Evolutionary conservation across 1,284 basidiomycete species (phyloP).

Genomic region (Xanthoconium separans): DNA sequence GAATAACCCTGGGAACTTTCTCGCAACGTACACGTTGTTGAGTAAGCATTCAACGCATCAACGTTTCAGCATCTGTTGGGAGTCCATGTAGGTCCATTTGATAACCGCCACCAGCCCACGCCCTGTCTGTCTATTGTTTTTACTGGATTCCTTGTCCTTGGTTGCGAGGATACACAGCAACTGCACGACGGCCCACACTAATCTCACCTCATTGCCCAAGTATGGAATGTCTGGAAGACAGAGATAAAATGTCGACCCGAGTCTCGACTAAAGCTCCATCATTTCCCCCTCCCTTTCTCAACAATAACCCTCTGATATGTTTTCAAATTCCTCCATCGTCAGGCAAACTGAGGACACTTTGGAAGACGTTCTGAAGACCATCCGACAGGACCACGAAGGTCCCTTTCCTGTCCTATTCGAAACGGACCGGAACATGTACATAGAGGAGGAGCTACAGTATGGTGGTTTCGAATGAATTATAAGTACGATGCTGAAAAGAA

Average conservation of each 20-base stretch:
- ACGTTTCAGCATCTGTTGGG: conserved; percentile 6
- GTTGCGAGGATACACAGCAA: conserved; percentile 17
- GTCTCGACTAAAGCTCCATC: background rate
- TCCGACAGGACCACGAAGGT: background rate
- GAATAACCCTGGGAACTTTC: background rate
- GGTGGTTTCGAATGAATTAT: background rate
- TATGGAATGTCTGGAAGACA: background rate
- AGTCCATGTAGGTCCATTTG: conserved; percentile 20
- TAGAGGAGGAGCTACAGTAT: conserved; percentile 14
- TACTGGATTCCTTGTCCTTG: conserved; percentile 12
- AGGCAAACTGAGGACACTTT: conserved; percentile 1
- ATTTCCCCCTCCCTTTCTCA: background rate
- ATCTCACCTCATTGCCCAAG: background rate
- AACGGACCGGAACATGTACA: background rate
- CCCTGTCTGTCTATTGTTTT: conserved; percentile 15
- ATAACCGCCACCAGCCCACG: background rate
- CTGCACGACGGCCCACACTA: background rate
- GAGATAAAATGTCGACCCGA: conserved; percentile 18
- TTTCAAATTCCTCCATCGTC: background rate
- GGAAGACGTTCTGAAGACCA: conserved; percentile 4
- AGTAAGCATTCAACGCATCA: background rate
- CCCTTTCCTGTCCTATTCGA: conserved; percentile 7
- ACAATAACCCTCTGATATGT: conserved; percentile 7
- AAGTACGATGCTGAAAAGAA: background rate
- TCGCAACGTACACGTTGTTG: background rate